Base-by-base conservation (phyloP, 2,329 filamentous ascomycete genomes). In the Fusarium nurragi region DNA sequence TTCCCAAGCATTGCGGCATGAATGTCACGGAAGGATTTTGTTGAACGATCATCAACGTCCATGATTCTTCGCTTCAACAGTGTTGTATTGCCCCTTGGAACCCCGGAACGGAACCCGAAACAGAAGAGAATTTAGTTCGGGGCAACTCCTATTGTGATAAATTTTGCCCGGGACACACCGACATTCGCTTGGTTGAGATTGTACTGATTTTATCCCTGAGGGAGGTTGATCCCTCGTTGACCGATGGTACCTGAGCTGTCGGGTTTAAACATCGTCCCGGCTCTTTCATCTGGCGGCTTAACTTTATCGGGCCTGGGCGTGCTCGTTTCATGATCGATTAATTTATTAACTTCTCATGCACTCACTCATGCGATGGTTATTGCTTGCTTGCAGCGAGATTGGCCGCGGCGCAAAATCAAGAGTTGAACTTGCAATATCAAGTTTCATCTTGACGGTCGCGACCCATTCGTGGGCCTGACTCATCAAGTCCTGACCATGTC, bases 211-310 rank as follows among this genome's bases (percentile, higher is more conserved):
- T 34, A 65, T 65, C 62, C 62, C 43, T 65, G 63, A 54, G 45
- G 38, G 41, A 54, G 56, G 64, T 53, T 60, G 64, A 65, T 65
- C 49, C 54, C 40, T 67, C 46, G 44, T 49, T 46, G 56, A 52
- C 55, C 57, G 56, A 62, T 63, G 56, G 51, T 46, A 67, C 44
- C 64, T 64, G 44, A 59, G 48, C 55, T 53, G 54, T 57, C 34
- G 40, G 49, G 19, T 64, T 57, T 54, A 57, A 67, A 67, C 57
- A 67, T 65, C 46, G 40, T 51, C 58, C 51, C 46, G 54, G 54
- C 47, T 38, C 46, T 49, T 41, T 70, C 63, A 68, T 65, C 60
- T 68, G 58, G 54, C 54, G 41, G 46, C 46, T 55, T 46, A 54
- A 62, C 54, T 59, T 46, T 25, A 51, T 37, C 37, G 38, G 25